Conservation (phyloP, 2,329 filamentous ascomycete genomes). For the Colletotrichum viniferum region DNA sequence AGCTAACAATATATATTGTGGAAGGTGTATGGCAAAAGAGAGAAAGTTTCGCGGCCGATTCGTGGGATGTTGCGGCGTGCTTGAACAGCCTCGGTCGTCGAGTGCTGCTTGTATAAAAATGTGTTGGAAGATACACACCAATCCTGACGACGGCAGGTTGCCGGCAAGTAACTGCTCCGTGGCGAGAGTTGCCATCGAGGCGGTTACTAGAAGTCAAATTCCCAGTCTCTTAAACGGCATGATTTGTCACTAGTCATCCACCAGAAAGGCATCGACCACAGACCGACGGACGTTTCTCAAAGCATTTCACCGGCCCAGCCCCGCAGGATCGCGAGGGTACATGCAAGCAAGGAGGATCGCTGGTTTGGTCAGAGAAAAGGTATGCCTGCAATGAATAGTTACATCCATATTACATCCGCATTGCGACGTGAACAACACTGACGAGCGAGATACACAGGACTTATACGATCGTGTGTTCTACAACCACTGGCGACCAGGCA, state of each 20-base stretch:
- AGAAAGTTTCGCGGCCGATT: conserved; percentile 35
- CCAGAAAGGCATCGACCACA: not conserved
- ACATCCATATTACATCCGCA: fast-evolving
- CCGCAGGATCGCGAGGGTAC: not conserved
- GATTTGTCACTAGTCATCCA: not conserved
- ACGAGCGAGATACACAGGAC: not conserved
- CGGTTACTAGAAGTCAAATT: not conserved
- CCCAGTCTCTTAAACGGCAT: not conserved
- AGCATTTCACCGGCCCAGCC: not conserved
- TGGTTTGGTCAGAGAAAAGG: not conserved
- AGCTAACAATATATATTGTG: conserved; percentile 46
- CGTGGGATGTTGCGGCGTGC: conserved; percentile 49
- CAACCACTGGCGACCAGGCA: not conserved
- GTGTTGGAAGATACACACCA: not conserved
- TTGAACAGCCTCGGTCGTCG: conserved; percentile 43
- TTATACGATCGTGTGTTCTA: fast-evolving
- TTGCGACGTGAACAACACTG: not conserved
- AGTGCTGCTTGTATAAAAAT: conserved; percentile 37
- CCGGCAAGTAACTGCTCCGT: not conserved
- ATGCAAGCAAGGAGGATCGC: not conserved
- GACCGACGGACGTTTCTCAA: not conserved
- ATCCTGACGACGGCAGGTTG: not conserved
- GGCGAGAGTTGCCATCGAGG: fast-evolving
- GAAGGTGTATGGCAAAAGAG: conserved; percentile 48
- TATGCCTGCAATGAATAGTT: not conserved